A percentile compares a stretch with the other conserved stretches of the same genome.
Evolutionary conservation across 2,329 filamentous ascomycete species (phyloP).

Genomic region (Boeremia exigua): DNA sequence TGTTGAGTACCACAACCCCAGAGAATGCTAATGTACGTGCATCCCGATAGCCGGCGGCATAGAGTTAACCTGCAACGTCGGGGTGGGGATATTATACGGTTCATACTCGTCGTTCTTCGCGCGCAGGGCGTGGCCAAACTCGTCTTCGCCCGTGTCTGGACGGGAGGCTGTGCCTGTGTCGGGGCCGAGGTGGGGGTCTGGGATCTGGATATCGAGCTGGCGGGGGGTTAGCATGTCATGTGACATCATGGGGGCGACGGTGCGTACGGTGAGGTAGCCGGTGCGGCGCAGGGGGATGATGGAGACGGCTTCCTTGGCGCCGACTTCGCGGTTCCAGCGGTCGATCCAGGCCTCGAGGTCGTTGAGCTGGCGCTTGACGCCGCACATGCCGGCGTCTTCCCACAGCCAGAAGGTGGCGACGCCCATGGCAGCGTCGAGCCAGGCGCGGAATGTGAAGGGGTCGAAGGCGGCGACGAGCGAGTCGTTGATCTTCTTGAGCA

Average conservation of each 20-base stretch:
- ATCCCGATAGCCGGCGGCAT: conserved; percentile 32
- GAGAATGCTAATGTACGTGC: not conserved
- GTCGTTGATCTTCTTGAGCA: conserved; percentile 83
- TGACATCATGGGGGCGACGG: not conserved
- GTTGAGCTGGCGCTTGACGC: conserved; percentile 73
- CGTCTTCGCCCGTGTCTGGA: conserved; percentile 37
- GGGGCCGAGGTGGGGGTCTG: conserved; percentile 72
- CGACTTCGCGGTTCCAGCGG: conserved; percentile 77
- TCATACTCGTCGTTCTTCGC: conserved; percentile 27
- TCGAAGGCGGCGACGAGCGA: conserved; percentile 79
- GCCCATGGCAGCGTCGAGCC: conserved; percentile 79
- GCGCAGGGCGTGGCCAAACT: conserved; percentile 12
- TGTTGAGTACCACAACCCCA: no score
- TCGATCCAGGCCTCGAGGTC: conserved; percentile 82
- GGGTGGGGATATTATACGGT: conserved; percentile 31
- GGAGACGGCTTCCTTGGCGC: conserved; percentile 68
- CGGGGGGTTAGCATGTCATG: conserved; percentile 6
- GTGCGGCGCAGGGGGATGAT: conserved; percentile 81
- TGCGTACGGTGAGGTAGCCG: conserved; percentile 80
- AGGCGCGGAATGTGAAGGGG: conserved; percentile 77
- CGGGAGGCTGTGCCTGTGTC: conserved; percentile 34
- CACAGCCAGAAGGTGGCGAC: conserved; percentile 90
- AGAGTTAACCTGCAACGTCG: conserved; percentile 40
- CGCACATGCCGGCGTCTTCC: conserved; percentile 85
- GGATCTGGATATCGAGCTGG: conserved; percentile 80